Percentiles rank a stretch among this genome's conserved stretches.
Conservation (phyloP, 352 stramenopile genomes). For the Aphanomyces invadans region DNA sequence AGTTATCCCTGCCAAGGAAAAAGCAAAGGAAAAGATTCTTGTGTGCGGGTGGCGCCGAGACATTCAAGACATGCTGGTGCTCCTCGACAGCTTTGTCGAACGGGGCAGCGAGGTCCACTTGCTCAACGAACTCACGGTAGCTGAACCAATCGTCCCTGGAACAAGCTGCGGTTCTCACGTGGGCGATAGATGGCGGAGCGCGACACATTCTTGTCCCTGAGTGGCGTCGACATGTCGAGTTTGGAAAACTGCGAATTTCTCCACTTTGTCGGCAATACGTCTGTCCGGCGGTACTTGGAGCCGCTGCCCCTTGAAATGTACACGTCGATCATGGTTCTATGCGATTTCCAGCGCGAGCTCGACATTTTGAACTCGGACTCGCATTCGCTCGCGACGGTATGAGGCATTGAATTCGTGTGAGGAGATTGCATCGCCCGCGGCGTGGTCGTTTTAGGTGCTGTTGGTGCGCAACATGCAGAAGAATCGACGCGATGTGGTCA, state of each 20-base stretch:
- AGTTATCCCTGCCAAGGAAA: conserved; percentile 6
- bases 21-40: conserved; percentile 52
- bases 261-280: conserved; percentile 74
- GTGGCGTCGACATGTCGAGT: conserved; percentile 39
- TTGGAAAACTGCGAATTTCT: conserved; percentile 50
- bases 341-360: conserved; percentile 54
- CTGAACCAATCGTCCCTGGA: too few relatives aligned
- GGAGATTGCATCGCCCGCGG: too few relatives aligned
- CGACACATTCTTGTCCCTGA: conserved; percentile 51
- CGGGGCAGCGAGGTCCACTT: conserved; percentile 68
- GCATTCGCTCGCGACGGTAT: conserved; percentile 56
- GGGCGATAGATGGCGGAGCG: conserved; percentile 45
- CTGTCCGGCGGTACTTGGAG: conserved; percentile 65
- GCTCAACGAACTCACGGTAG: conserved; percentile 54
- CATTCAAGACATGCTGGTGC: conserved; percentile 81
- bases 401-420: too few relatives aligned
- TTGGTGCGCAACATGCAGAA: conserved; percentile 74
- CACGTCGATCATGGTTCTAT: conserved; percentile 80
- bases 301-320: conserved; percentile 57
- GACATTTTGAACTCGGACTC: conserved; percentile 84
- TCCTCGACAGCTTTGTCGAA: conserved; percentile 67
- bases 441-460: too few relatives aligned
- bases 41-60: conserved; percentile 86
- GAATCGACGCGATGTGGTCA: not conserved
- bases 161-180: too few relatives aligned